Base-by-base conservation (phyloP, 768 basidiomycete genomes). In the Amanita inopinata region DNA sequence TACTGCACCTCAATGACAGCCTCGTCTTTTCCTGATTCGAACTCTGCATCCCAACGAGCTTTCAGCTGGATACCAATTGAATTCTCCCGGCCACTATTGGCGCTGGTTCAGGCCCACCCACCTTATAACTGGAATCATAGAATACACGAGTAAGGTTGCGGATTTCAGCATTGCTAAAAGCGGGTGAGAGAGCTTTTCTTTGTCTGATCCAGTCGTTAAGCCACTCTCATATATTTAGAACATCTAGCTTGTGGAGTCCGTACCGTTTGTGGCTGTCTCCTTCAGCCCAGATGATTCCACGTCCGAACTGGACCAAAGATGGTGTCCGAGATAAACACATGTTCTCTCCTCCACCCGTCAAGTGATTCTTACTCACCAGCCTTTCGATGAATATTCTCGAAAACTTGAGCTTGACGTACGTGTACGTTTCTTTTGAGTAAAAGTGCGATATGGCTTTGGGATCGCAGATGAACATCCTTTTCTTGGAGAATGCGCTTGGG, bases 201-300 rank as follows among this genome's bases (percentile, higher is more conserved):
- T 69, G 69, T 40, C 68, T 67, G n/a, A n/a, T n/a, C n/a, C n/a
- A n/a, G n/a, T n/a, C n/a, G n/a, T n/a, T n/a, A n/a, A n/a, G n/a
- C n/a, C n/a, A n/a, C n/a, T n/a, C n/a, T n/a, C n/a, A n/a, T n/a
- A n/a, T n/a, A n/a, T n/a, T n/a, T n/a, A n/a, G n/a, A n/a, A 19
- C 17, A 14, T 14, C 4, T 7, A 8, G 18, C 7, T 28, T 6
- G 27, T 28, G 9, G 18, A 27, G 33, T 14, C 23, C 34, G 14
- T 22, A 65, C 71, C 64, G 60, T 38, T 57, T 64, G 51, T 74
- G 72, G 31, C 37, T 56, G 18, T 73, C 70, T 11, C 67, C 69
- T 38, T 62, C 63, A 8, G 64, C 60, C 49, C 61, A 60, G 11
- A 72, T 46, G 14, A 73, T 47, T 4, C 63, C 61, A 23, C 51